A percentile compares a stretch with the other conserved stretches of the same genome.
phyloP scores from a whole-genome alignment of 495 filamentous ascomycete genomes.

The Annulohypoxylon maeteangense region DNA sequence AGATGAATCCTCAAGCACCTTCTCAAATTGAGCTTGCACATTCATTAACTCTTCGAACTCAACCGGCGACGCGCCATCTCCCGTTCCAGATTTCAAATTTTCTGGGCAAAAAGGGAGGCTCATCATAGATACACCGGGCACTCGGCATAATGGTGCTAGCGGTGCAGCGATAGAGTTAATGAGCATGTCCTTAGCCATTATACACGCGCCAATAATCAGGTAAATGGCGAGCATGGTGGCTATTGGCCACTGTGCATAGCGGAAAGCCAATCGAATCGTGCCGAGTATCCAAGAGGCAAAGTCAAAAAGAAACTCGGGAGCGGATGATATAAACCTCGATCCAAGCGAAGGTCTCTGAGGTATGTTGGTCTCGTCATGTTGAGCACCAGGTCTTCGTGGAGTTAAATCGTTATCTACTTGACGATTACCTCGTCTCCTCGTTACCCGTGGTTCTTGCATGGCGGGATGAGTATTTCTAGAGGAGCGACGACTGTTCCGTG shows the following conservation, averaged over 20 bases:
- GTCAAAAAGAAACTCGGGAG: slow-evolving; percentile 47
- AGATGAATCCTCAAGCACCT: slow-evolving; percentile 68
- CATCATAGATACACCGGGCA: slow-evolving; percentile 69
- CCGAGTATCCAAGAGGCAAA: slow-evolving; percentile 57
- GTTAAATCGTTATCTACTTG: slow-evolving; percentile 15
- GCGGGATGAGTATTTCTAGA: slow-evolving; percentile 35
- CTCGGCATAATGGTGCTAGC: slow-evolving; percentile 70
- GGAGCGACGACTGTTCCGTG: slow-evolving; percentile 41
- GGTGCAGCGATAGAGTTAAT: slow-evolving; percentile 59
- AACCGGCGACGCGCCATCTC: slow-evolving; percentile 47
- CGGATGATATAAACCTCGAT: slow-evolving; percentile 37
- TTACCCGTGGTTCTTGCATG: slow-evolving; percentile 24
- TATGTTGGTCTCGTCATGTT: not conserved
- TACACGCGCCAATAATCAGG: slow-evolving; percentile 58
- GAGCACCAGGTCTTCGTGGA: not conserved
- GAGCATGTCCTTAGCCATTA: slow-evolving; percentile 63
- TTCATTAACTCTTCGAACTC: slow-evolving; percentile 75
- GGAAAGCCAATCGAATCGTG: slow-evolving; percentile 61
- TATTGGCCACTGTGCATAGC: slow-evolving; percentile 63
- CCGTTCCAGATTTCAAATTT: slow-evolving; percentile 5
- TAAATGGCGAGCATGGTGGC: slow-evolving; percentile 65
- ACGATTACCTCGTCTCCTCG: slow-evolving; percentile 42
- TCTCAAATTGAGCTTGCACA: slow-evolving; percentile 72
- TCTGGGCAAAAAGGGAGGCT: slow-evolving; percentile 69
- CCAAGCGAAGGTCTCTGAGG: slow-evolving; percentile 24